Evolutionary conservation across 2,329 filamentous ascomycete genomes (phyloP), one percentile per base, ranked within the genome.

Genomic region (Amauroascus niger): DNA sequence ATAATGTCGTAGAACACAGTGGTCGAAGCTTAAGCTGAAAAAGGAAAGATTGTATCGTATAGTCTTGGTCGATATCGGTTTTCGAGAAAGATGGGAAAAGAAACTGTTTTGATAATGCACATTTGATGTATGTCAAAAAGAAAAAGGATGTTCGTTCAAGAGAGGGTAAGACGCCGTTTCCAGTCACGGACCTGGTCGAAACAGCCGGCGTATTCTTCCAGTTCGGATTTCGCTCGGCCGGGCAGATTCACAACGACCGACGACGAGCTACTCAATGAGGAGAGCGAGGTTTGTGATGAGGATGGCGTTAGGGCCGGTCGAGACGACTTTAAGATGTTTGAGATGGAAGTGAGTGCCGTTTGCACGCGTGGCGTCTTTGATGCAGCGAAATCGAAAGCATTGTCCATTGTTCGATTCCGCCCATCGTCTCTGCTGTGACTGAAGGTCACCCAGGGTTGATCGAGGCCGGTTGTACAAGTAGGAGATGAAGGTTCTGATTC

Each of bases 121-220:
- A 37, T 37, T n/a, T n/a, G n/a, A n/a, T n/a, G n/a, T n/a, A n/a
- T n/a, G n/a, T n/a, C n/a, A n/a, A n/a, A n/a, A n/a, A n/a, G n/a
- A n/a, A n/a, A n/a, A n/a, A n/a, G n/a, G n/a, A n/a, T n/a, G n/a
- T n/a, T n/a, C n/a, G n/a, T 28, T 61, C 44, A 61, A 55, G 56
- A 69, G 18, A 65, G 58, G n/a, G 68, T 64, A 52, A 70, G 53
- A 26, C 69, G 65, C 58, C 72, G 66, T 57, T 69, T 72, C 55
- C 72, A 64, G 56, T 74, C 70, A 39, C 87, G 79, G 55, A 86
- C 83, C 60, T 89, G 86, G 70, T 96, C 90, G 67, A 96, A 95
- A 1, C 86, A 88, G 65, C 85, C 87, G 60, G 87, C 87, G 70
- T 96, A 96, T 61, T 86, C 84, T 65, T 84, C 82, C 33, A 96